phyloP scores from a whole-genome alignment of 2,329 filamentous ascomycete species.

The Xenoacremonium recifei region DNA sequence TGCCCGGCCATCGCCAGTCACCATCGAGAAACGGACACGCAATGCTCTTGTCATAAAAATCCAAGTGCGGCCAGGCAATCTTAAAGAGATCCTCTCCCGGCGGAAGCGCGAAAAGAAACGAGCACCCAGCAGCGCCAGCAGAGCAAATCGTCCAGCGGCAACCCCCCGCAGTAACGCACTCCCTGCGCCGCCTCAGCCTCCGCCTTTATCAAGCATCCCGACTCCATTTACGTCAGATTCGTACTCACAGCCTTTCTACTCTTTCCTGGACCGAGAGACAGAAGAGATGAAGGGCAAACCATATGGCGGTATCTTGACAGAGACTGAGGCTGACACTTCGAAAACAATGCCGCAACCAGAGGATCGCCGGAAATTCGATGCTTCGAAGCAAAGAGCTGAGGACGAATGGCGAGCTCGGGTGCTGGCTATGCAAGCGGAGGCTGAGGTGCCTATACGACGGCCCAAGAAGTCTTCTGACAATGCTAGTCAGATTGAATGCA shows the following conservation, averaged over 20 bases:
- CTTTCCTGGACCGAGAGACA: slow-evolving; percentile 83
- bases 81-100: slow-evolving; percentile 37
- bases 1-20: slow-evolving; percentile 38
- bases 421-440: slow-evolving; percentile 59
- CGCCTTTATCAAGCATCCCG: slow-evolving; percentile 38
- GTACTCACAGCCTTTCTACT: slow-evolving; percentile 80
- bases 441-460: slow-evolving; percentile 62
- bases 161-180: slow-evolving; percentile 17
- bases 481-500: slow-evolving; percentile 96
- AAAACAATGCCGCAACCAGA: slow-evolving; percentile 78
- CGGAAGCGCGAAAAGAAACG: slow-evolving; percentile 32
- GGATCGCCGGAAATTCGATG: slow-evolving; percentile 84
- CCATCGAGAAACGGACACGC: slow-evolving; percentile 38
- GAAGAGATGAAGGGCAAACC: slow-evolving; percentile 91
- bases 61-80: slow-evolving; percentile 35
- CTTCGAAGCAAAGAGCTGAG: slow-evolving; percentile 86
- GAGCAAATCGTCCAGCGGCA: slow-evolving; percentile 22
- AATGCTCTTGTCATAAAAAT: slow-evolving; percentile 35
- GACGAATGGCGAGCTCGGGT: slow-evolving; percentile 79
- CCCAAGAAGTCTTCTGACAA: slow-evolving; percentile 77
- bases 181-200: slow-evolving; percentile 6
- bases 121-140: slow-evolving; percentile 16
- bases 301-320: slow-evolving; percentile 88
- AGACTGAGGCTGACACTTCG: slow-evolving; percentile 86
- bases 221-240: slow-evolving; percentile 55